phyloP scores from a whole-genome alignment of 2,329 filamentous ascomycete species.

The Aspergillus oerlinghausenensis region DNA sequence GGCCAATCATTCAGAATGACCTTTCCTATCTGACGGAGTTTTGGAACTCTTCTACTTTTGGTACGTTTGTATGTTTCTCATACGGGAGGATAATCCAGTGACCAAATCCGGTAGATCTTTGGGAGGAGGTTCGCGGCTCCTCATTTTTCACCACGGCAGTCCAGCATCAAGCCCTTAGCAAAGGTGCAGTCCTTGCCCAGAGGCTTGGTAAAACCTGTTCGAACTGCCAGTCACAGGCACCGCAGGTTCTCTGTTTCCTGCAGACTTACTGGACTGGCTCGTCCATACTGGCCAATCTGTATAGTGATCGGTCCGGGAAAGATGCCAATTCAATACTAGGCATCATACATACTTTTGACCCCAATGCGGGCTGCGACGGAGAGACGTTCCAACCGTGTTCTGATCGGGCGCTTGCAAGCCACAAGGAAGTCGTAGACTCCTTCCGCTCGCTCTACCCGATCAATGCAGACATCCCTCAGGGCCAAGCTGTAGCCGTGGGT shows the following conservation, averaged over 20 bases:
- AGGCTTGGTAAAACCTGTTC: constrained; percentile 59
- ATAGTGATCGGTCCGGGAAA: constrained; percentile 59
- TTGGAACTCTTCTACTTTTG: constrained; percentile 61
- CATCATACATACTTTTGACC: constrained; percentile 67
- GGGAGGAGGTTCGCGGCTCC: constrained; percentile 71
- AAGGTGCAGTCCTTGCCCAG: constrained; percentile 60
- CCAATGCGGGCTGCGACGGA: constrained; percentile 60
- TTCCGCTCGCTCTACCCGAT: constrained; percentile 68
- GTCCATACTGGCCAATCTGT: constrained; percentile 67
- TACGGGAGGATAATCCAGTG: too few species aligned
- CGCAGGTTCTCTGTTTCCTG: constrained; percentile 67
- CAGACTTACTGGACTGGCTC: constrained; percentile 68
- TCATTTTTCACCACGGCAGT: constrained; percentile 73
- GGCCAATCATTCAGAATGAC: constrained; percentile 72
- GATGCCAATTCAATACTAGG: constrained; percentile 67
- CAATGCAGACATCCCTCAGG: constrained; percentile 61
- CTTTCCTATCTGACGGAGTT: constrained; percentile 69
- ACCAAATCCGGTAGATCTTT: constrained; percentile 49
- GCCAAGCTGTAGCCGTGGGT: constrained; percentile 59
- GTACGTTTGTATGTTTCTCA: constrained; percentile 6
- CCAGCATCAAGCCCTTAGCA: constrained; percentile 58
- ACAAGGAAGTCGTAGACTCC: constrained; percentile 69
- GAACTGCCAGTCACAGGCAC: constrained; percentile 60
- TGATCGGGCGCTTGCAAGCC: constrained; percentile 62
- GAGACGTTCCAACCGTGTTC: constrained; percentile 74